Conservation (phyloP, 768 basidiomycete species). For the Leccinellum albellum region DNA sequence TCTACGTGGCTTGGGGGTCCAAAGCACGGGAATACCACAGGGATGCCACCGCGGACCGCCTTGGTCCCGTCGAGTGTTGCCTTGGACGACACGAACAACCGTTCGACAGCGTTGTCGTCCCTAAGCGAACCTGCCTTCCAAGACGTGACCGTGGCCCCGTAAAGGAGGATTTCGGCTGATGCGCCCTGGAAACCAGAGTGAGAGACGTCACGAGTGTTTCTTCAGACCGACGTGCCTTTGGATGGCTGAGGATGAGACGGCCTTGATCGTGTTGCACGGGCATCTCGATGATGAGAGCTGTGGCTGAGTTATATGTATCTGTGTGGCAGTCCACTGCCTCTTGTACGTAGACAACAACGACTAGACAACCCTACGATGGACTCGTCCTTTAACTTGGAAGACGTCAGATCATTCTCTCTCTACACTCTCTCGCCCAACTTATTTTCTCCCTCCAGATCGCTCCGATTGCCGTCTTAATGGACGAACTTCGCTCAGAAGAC, state of each 20-base stretch:
- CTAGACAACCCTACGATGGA: conserved; percentile 49
- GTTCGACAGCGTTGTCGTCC: conserved; percentile 46
- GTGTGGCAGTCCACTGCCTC: conserved; percentile 14
- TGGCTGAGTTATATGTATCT: conserved; percentile 3
- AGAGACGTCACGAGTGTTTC: too few species aligned
- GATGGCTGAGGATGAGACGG: conserved; percentile 53
- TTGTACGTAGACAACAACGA: neutral
- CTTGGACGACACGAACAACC: conserved; percentile 80
- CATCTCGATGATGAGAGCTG: conserved; percentile 36
- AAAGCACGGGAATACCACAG: conserved; percentile 81
- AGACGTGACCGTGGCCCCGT: conserved; percentile 84
- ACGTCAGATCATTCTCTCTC: conserved; percentile 44
- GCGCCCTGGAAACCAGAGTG: conserved; percentile 47
- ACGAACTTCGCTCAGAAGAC: conserved; percentile 96
- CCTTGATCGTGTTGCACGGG: conserved; percentile 47
- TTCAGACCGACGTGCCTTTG: conserved; percentile 42
- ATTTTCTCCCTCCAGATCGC: conserved; percentile 58
- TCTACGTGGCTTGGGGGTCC: conserved; percentile 76
- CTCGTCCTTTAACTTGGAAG: conserved; percentile 59
- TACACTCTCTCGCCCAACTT: conserved; percentile 12
- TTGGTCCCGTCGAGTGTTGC: conserved; percentile 78
- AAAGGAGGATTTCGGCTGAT: conserved; percentile 61
- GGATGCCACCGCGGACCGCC: conserved; percentile 59
- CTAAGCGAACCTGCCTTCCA: conserved; percentile 60
- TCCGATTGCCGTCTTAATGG: conserved; percentile 95